phyloP scores from a whole-genome alignment of 1,284 basidiomycete genomes.

The Boletellus sp. region DNA sequence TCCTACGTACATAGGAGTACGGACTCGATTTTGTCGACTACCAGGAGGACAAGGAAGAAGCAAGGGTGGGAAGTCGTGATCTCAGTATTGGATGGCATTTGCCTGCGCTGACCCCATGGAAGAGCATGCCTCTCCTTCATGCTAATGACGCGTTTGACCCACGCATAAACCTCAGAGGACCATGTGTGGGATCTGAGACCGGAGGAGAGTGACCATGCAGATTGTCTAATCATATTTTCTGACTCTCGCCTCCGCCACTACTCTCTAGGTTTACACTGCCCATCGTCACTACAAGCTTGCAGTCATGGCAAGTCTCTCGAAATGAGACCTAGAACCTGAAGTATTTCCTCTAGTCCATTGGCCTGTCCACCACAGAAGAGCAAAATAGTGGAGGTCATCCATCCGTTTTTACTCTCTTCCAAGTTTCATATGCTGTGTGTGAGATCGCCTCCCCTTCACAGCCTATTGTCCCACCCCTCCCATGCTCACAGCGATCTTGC shows the following conservation, averaged over 20 bases:
- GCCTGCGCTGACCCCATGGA: slow-evolving; percentile 86
- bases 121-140: slow-evolving; percentile 79
- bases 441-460: slow-evolving; percentile 27
- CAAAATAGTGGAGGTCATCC: slow-evolving; percentile 87
- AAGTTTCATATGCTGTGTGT: slow-evolving; percentile 67
- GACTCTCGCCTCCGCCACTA: slow-evolving; percentile 30
- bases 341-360: slow-evolving; percentile 86
- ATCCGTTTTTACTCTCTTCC: slow-evolving; percentile 76
- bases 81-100: slow-evolving; percentile 68
- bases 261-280: slow-evolving; percentile 4
- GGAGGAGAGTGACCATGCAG: slow-evolving; percentile 64
- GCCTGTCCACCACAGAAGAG: slow-evolving; percentile 86
- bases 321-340: slow-evolving; percentile 84
- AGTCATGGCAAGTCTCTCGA: slow-evolving; percentile 82
- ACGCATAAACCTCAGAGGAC: slow-evolving; percentile 56
- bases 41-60: slow-evolving; percentile 52
- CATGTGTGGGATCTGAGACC: slow-evolving; percentile 57
- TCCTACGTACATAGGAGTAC: slow-evolving; percentile 56
- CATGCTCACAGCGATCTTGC: slow-evolving; percentile 73
- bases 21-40: slow-evolving; percentile 40
- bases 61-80: slow-evolving; percentile 64
- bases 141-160: slow-evolving; percentile 59
- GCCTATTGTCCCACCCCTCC: slow-evolving; percentile 64
- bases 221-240: slow-evolving; percentile 65
- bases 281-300: slow-evolving; percentile 69